A percentile compares a stretch with the other conserved stretches of the same genome.
Conservation (phyloP, 2,329 filamentous ascomycete species). For the Pseudocercospora pini-densiflorae region DNA sequence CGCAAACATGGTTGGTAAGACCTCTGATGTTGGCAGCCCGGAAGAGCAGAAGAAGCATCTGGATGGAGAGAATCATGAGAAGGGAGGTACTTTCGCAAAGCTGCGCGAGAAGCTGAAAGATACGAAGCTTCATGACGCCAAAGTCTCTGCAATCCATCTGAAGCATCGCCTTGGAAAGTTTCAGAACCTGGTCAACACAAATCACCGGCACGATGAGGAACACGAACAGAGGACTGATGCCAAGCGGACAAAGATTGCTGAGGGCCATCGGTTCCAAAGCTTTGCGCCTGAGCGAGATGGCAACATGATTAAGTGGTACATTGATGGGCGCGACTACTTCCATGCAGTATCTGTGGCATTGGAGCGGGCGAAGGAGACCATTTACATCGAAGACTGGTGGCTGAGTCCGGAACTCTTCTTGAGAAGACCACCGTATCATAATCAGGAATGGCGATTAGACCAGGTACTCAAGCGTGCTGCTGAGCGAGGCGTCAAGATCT, state of each 20-base stretch:
- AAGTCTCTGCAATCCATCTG: slow-evolving; percentile 54
- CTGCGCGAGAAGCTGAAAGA: slow-evolving; percentile 29
- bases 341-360: slow-evolving; percentile 88
- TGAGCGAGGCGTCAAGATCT: slow-evolving; percentile 93
- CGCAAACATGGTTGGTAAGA: slow-evolving; percentile 28
- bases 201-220: slow-evolving; percentile 91
- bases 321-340: slow-evolving; percentile 93
- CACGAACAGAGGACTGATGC: slow-evolving; percentile 84
- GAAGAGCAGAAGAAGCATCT: slow-evolving; percentile 25
- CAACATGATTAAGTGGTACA: slow-evolving; percentile 91
- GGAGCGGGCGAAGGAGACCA: slow-evolving; percentile 87
- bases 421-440: slow-evolving; percentile 77
- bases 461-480: slow-evolving; percentile 84
- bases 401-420: slow-evolving; percentile 86
- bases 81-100: slow-evolving; percentile 17
- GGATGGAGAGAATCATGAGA: slow-evolving; percentile 20
- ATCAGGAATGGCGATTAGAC: slow-evolving; percentile 87
- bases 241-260: slow-evolving; percentile 73
- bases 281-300: slow-evolving; percentile 86
- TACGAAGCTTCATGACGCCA: slow-evolving; percentile 30
- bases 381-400: slow-evolving; percentile 99
- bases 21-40: slow-evolving; percentile 25
- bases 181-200: slow-evolving; percentile 74
- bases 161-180: slow-evolving; percentile 69
- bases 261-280: slow-evolving; percentile 82